A percentile compares a stretch with the other conserved stretches of the same genome.
Evolutionary conservation across 2,329 filamentous ascomycete genomes (phyloP).

Genomic region (Hansfordia pulvinata): DNA sequence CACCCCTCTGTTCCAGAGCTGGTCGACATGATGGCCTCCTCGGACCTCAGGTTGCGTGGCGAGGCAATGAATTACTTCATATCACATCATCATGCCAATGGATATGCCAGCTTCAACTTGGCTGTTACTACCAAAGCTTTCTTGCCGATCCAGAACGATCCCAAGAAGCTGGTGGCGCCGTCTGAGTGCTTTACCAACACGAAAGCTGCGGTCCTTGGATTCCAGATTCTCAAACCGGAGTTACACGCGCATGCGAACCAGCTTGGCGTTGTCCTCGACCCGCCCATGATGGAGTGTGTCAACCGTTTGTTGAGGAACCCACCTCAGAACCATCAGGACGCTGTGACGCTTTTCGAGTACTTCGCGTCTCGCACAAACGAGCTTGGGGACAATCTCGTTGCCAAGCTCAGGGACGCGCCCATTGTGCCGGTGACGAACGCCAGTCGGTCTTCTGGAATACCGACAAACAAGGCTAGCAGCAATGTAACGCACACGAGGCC

Average conservation of each 20-base stretch:
- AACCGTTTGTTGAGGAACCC: constrained; percentile 59
- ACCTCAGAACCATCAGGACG: constrained; percentile 52
- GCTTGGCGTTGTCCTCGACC: constrained; percentile 76
- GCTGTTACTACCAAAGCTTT: constrained; percentile 41
- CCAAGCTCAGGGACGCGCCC: constrained; percentile 45
- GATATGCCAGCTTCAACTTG: constrained; percentile 55
- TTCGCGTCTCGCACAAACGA: constrained; percentile 68
- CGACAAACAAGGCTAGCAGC: constrained; percentile 27
- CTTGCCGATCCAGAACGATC: constrained; percentile 60
- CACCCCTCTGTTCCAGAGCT: constrained; percentile 62
- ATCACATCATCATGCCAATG: constrained; percentile 62
- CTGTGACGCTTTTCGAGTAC: constrained; percentile 66
- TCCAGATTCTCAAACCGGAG: constrained; percentile 61
- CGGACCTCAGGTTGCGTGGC: constrained; percentile 44
- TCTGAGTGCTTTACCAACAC: constrained; percentile 73
- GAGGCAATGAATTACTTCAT: constrained; percentile 74
- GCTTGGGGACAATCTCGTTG: constrained; percentile 46
- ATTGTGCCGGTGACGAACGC: constrained; percentile 56
- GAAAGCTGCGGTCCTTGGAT: constrained; percentile 63
- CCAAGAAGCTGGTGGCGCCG: constrained; percentile 53
- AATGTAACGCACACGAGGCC: constrained; percentile 48
- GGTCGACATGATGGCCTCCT: constrained; percentile 60
- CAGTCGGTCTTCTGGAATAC: constrained; percentile 14
- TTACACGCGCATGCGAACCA: constrained; percentile 68
- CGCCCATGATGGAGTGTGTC: constrained; percentile 64